Percentiles rank a stretch among this genome's conserved stretches.
These are phyloP conservation scores for Bathelium albidoporum DNA, from an alignment of 495 filamentous ascomycete species.

Conservation along the genomic window DNA sequence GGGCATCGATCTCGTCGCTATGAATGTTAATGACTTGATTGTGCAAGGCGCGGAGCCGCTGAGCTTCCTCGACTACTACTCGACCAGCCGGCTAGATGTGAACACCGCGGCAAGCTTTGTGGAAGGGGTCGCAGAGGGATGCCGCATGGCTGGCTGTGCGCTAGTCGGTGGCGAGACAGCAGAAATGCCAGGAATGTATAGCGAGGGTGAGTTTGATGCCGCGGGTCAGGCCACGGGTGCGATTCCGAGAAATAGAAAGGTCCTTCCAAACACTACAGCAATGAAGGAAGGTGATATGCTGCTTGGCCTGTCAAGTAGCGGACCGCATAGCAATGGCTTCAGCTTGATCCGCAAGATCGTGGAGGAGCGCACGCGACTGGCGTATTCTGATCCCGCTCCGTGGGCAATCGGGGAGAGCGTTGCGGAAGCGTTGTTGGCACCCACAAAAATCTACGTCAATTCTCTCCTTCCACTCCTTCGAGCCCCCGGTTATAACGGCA, in stretches of 20 bases:
- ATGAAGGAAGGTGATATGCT: constrained; percentile 79
- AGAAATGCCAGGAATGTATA: constrained; percentile 92
- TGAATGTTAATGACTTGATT: constrained; percentile 97
- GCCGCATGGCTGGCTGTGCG: constrained; percentile 70
- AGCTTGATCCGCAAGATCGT: constrained; percentile 85
- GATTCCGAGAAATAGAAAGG: constrained; percentile 49
- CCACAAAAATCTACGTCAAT: constrained; percentile 37
- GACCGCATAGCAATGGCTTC: constrained; percentile 91
- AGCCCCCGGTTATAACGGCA: constrained; percentile 29
- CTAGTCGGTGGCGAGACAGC: constrained; percentile 92
- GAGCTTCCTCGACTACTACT: constrained; percentile 95
- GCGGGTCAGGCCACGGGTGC: constrained; percentile 81
- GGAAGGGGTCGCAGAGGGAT: constrained; percentile 76
- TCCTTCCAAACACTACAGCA: constrained; percentile 61
- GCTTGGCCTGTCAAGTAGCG: constrained; percentile 70
- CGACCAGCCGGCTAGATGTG: constrained; percentile 73
- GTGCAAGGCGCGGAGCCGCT: constrained; percentile 90
- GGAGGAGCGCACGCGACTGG: constrained; percentile 50
- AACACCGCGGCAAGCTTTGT: constrained; percentile 70
- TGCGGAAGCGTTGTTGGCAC: constrained; percentile 62
- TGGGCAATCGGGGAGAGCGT: constrained; percentile 51
- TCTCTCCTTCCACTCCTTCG: constrained; percentile 38
- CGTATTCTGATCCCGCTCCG: constrained; percentile 59
- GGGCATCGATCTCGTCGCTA: constrained; percentile 88
- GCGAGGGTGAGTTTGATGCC: constrained; percentile 75